Conservation (phyloP, 2,329 filamentous ascomycete genomes). For the Aspergillus latus region DNA sequence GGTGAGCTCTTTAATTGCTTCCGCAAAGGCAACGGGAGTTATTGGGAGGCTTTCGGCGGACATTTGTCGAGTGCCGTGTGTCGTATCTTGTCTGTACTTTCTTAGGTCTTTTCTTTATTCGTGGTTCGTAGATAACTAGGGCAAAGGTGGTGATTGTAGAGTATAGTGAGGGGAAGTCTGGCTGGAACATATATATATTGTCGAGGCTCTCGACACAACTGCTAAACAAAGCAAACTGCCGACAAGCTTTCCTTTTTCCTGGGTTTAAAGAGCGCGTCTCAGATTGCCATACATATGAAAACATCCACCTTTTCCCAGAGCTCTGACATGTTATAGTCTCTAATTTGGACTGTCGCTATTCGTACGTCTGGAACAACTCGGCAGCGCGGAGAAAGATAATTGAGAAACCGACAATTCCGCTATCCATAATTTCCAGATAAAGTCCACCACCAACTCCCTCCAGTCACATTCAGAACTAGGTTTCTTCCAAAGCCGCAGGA, state of each 20-base stretch:
- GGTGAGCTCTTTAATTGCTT: conserved; percentile 58
- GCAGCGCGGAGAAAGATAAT: conserved; percentile 20
- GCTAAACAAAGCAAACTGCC: too few relatives aligned
- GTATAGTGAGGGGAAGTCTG: background rate
- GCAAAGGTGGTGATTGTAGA: too few relatives aligned
- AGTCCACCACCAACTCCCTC: background rate
- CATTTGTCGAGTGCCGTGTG: conserved; percentile 37
- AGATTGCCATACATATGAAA: too few relatives aligned
- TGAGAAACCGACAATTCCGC: conserved; percentile 1
- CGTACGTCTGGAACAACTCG: conserved; percentile 18
- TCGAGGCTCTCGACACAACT: too few relatives aligned
- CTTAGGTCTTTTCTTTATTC: too few relatives aligned
- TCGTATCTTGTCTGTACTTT: background rate
- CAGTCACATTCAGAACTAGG: background rate
- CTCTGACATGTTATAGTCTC: too few relatives aligned
- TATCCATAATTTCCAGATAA: background rate
- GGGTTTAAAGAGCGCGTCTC: too few relatives aligned
- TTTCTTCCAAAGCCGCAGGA: conserved; percentile 24
- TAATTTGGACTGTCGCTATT: too few relatives aligned
- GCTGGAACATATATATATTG: background rate
- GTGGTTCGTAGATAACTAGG: too few relatives aligned
- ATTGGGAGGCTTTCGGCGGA: conserved; percentile 52
- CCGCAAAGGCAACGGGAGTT: conserved; percentile 51
- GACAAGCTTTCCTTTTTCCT: too few relatives aligned
- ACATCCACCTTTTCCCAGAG: too few relatives aligned